Evolutionary conservation across 1,139 yeast genomes (phyloP), one percentile per base, ranked within the genome.

Genomic region (Sugiyamaella sp.): DNA sequence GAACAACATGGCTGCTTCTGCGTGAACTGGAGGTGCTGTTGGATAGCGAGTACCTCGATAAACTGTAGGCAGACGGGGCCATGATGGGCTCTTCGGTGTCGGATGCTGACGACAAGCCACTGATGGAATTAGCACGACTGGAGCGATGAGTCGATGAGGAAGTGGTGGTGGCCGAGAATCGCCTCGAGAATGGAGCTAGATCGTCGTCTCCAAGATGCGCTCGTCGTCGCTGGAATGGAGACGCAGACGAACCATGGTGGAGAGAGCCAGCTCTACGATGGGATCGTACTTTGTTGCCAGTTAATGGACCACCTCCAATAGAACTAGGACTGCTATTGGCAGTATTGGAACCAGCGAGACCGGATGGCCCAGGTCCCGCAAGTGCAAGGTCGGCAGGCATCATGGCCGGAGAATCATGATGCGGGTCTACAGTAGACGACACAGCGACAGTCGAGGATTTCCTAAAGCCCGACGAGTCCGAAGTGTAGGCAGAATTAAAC

Each of bases 41-140:
- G 17, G 55, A 49, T 10, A 67, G 59, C 5, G 71, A 67, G 56
- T 67, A 67, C 51, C 65, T 64, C 47, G 66, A 60, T 42, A 67
- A 53, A 10, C 68, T 63, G 44, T 63, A 63, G 14, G 61, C 58
- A 4, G 48, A 32, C 3, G 61, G 64, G 4, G 60, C 63, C 20
- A 60, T 51, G 25, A 66, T 54, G 2, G 70, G 70, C 47, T 67
- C 71, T 44, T 67, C 71, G 19, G 57, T 66, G 51, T 67, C 70
- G 1, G 66, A 61, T 2, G 63, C 66, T 1, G 63, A 60, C 3
- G 67, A 65, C 17, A 62, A 57, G 2, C 66, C 66, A 21, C 67
- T 58, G 16, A 65, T 60, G 4, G 68, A 65, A 40, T 61, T 58
- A 25, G 67, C 60, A 2, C 69, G 57, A 46, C 52, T 47, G 9